Conservation (phyloP, 768 basidiomycete species). For the Tubosaeta sp. region DNA sequence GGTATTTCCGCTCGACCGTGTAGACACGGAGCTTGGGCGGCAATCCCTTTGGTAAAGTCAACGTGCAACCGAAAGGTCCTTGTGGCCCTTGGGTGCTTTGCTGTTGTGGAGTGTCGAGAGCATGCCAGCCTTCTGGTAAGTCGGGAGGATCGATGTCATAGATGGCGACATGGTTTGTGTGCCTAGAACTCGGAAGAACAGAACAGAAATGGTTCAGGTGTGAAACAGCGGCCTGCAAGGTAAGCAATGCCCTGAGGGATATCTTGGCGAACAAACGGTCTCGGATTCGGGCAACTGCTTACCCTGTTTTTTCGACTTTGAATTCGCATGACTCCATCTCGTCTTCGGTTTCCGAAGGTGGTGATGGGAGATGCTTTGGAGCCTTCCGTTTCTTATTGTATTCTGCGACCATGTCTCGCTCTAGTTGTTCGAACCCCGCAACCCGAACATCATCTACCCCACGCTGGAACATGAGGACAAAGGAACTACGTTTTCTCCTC, state of each 20-base stretch:
- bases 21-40: constrained; percentile 50
- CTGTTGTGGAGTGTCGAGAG: constrained; percentile 29
- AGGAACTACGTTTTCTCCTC: constrained; percentile 61
- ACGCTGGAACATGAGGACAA: constrained; percentile 65
- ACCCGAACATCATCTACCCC: constrained; percentile 41
- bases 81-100: constrained; percentile 26
- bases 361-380: constrained; percentile 3
- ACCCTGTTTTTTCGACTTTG: constrained; percentile 62
- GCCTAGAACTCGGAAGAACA: constrained; percentile 51
- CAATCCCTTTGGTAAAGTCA: constrained; percentile 58
- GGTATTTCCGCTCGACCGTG: constrained; percentile 43
- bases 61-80: constrained; percentile 64
- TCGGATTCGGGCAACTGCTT: constrained; percentile 10
- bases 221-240: constrained; percentile 60
- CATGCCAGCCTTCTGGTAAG: constrained; percentile 58
- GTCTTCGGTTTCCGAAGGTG: constrained; percentile 23
- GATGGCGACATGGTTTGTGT: constrained; percentile 49
- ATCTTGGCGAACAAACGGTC: neutral
- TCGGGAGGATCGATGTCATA: constrained; percentile 69
- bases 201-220: constrained; percentile 75
- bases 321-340: constrained; percentile 38
- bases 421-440: constrained; percentile 52
- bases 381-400: constrained; percentile 44
- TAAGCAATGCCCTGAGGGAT: constrained; percentile 59
- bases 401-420: constrained; percentile 55